Evolutionary conservation across 2,329 filamentous ascomycete species (phyloP), one percentile per base, ranked within the genome.

Genomic region (Tolypocladium tundrense): DNA sequence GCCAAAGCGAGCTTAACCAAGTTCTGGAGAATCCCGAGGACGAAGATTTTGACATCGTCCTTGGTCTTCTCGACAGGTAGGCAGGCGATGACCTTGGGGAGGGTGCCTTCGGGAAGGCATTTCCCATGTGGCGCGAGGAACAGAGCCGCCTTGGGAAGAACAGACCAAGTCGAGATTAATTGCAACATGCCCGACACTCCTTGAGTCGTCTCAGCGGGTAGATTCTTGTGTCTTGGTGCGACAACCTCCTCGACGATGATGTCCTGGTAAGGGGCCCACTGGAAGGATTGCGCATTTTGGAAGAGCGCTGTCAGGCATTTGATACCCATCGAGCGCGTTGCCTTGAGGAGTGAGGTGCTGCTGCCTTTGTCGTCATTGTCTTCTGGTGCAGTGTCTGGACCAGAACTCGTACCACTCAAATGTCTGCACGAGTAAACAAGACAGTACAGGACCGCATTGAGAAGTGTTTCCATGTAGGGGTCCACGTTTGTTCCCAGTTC

Each of bases 161-260:
- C 81, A 4, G 90, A 87, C 89, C 93, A 96, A 1, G 88, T 88
- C 4, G 84, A 85, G 61, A 99, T 85, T 6, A 99, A 77, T 61
- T 87, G 86, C 60, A 97, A 80, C 45, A 91, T 82, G 19, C 87
- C 89, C 3, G 94, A 97, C 9, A 97, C 79, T 16, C 91, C 90
- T 68, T 99, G 92, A 0, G 91, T 88, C 50, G 90, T 96, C 74
- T 99, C 94, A 6, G 83, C 78, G 0, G 91, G 84, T 57, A 99
- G 83, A 58, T 88, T 90, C 2, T 87, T 82, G 21, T 97, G 77
- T 62, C 91, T 83, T 21, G 90, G 90, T 55, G 83, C 84, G 52
- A 99, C 79, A 33, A 95, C 76, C 67, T 96, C 87, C 35, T 82
- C 76, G 56, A 94, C 83, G 55, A 97, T 86, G 0, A 82, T 72